Percentiles rank a stretch among this genome's conserved stretches.
phyloP scores from a whole-genome alignment of 345 rosid genomes.

The Raphanus raphanistrum region DNA sequence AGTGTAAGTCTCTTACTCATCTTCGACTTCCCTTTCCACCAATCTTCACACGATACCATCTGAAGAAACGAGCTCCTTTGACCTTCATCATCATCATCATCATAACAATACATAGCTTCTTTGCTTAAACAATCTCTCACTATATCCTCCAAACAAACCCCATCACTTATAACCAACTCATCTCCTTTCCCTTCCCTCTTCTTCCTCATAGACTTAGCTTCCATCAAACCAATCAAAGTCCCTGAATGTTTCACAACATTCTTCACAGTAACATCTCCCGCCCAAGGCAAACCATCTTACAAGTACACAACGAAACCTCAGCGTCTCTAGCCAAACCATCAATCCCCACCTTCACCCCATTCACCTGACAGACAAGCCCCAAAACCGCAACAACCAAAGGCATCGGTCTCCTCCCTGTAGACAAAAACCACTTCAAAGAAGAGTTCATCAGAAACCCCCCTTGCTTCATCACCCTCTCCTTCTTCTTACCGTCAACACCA shows the following conservation, averaged over 20 bases:
- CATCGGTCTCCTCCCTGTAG: slow-evolving; percentile 73
- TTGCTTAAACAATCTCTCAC: slow-evolving; percentile 52
- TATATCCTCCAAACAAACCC: slow-evolving; percentile 37
- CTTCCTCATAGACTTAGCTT: slow-evolving; percentile 60
- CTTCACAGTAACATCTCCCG: slow-evolving; percentile 65
- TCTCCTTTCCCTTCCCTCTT: not conserved
- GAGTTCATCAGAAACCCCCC: slow-evolving; percentile 75
- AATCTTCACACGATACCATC: slow-evolving; percentile 41
- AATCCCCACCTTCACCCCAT: slow-evolving; percentile 51
- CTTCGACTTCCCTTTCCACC: slow-evolving; percentile 83
- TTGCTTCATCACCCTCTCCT: slow-evolving; percentile 57
- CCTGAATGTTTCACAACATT: slow-evolving; percentile 65
- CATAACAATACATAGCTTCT: slow-evolving; percentile 36
- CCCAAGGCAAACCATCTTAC: slow-evolving; percentile 70
- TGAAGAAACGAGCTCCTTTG: slow-evolving; percentile 5
- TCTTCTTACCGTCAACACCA: slow-evolving; percentile 42
- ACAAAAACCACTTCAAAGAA: slow-evolving; percentile 69
- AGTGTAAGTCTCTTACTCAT: slow-evolving; percentile 70
- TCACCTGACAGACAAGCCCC: slow-evolving; percentile 61
- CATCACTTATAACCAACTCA: slow-evolving; percentile 9
- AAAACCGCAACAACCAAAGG: slow-evolving; percentile 75
- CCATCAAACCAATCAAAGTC: slow-evolving; percentile 63
- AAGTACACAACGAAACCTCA: slow-evolving; percentile 44
- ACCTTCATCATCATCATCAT: slow-evolving; percentile 9
- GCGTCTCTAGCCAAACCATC: slow-evolving; percentile 57